A percentile compares a stretch with the other conserved stretches of the same genome.
Conservation (phyloP, 2,329 filamentous ascomycete species). For the Calonectria honghensis region DNA sequence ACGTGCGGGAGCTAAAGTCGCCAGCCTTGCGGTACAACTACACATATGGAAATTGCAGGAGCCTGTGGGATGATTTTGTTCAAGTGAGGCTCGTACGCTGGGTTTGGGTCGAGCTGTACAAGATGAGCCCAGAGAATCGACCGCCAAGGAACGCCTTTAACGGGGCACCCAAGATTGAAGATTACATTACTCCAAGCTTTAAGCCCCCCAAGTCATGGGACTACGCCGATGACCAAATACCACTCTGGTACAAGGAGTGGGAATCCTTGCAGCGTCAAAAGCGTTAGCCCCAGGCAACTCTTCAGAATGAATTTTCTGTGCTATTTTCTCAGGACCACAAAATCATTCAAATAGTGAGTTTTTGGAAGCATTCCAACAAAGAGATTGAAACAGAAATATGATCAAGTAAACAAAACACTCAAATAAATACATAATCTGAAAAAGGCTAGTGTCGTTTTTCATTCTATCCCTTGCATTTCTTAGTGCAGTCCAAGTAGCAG, state of each 20-base stretch:
- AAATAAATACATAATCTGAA: neutral
- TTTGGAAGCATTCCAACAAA: neutral
- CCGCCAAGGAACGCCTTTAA: neutral
- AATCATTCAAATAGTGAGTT: neutral
- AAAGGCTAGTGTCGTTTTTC: neutral
- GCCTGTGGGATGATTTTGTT: neutral
- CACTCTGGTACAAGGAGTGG: slow-evolving; percentile 12
- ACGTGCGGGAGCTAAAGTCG: neutral
- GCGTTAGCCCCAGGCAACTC: neutral
- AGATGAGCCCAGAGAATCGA: neutral
- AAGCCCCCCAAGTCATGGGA: slow-evolving; percentile 3
- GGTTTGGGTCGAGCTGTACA: slow-evolving; percentile 14
- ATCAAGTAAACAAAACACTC: too few relatives aligned
- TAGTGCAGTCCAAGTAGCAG: neutral
- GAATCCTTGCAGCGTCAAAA: neutral
- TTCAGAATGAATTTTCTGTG: neutral
- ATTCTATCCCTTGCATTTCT: neutral
- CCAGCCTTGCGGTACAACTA: neutral
- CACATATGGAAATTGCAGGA: neutral
- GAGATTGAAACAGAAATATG: too few relatives aligned
- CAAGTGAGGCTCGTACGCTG: neutral
- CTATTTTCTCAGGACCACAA: neutral
- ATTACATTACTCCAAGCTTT: neutral
- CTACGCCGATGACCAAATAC: slow-evolving; percentile 17
- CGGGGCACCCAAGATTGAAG: neutral